A percentile compares a stretch with the other conserved stretches of the same genome.
Evolutionary conservation across 345 rosid genomes (phyloP).

Genomic region (Hirschfeldia incana): DNA sequence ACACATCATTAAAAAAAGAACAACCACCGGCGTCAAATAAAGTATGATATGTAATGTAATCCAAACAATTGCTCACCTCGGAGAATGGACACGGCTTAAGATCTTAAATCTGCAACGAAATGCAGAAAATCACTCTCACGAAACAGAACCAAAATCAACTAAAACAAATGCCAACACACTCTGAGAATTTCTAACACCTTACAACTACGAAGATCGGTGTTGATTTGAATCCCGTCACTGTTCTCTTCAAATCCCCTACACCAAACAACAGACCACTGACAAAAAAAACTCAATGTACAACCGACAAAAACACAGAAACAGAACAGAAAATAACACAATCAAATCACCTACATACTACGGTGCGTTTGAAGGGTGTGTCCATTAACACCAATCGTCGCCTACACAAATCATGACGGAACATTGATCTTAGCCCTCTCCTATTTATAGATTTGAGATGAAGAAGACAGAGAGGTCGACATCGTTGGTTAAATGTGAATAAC

Average conservation of each 20-base stretch:
- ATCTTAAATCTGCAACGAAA: not conserved
- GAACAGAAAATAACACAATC: not conserved
- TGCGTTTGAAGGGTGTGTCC: constrained; percentile 88
- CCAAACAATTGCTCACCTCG: not conserved
- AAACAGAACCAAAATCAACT: not conserved
- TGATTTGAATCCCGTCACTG: constrained; percentile 60
- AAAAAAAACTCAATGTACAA: not conserved
- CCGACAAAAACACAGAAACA: not conserved
- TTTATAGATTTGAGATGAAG: too few species aligned
- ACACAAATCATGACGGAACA: constrained; percentile 18
- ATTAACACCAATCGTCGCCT: constrained; percentile 76
- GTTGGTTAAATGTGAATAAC: too few species aligned
- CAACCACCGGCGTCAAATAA: not conserved
- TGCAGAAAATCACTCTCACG: not conserved
- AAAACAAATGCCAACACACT: not conserved
- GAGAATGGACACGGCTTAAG: not conserved
- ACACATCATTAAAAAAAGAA: constrained; percentile 49
- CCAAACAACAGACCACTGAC: constrained; percentile 7
- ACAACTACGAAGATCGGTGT: constrained; percentile 62
- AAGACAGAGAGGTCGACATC: too few species aligned
- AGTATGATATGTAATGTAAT: not conserved
- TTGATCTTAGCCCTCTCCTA: not conserved
- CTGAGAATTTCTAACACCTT: constrained; percentile 46
- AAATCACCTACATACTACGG: constrained; percentile 70
- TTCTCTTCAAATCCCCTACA: constrained; percentile 73